phyloP scores from a whole-genome alignment of 345 rosid genomes.

The Durio zibethinus region DNA sequence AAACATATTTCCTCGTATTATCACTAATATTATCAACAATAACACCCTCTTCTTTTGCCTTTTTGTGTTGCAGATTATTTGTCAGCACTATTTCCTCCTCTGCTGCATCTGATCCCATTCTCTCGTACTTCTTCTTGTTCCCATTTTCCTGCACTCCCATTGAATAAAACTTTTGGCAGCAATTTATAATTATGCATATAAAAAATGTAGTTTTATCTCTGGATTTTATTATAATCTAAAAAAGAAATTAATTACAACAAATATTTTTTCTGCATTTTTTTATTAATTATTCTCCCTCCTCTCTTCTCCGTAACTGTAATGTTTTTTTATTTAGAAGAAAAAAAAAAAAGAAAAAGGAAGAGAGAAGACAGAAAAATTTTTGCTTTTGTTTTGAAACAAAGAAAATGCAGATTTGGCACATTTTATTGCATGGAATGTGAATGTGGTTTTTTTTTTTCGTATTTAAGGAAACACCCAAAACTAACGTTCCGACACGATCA shows the following conservation, averaged over 20 bases:
- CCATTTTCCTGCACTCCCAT: conserved; percentile 27
- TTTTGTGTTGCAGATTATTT: background rate
- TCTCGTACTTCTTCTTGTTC: conserved; percentile 25
- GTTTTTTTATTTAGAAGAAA: background rate
- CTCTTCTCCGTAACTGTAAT: background rate
- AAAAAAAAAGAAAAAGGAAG: background rate
- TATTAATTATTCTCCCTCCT: background rate
- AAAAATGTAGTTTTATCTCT: background rate
- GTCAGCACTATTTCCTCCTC: conserved; percentile 17
- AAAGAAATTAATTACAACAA: background rate
- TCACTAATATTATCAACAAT: background rate
- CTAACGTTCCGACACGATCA: background rate
- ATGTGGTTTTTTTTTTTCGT: background rate
- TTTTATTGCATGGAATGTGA: background rate
- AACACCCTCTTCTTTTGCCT: background rate
- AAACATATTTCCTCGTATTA: conserved; percentile 29
- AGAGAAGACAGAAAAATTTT: background rate
- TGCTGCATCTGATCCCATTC: conserved; percentile 22
- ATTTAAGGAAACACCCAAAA: background rate
- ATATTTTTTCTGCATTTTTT: background rate
- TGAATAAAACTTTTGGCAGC: background rate
- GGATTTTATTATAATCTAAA: background rate
- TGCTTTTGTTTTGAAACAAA: background rate
- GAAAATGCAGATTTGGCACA: background rate
- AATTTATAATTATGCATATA: background rate